Base-by-base conservation (phyloP, 2,329 filamentous ascomycete genomes). In the Exophiala mesophila region DNA sequence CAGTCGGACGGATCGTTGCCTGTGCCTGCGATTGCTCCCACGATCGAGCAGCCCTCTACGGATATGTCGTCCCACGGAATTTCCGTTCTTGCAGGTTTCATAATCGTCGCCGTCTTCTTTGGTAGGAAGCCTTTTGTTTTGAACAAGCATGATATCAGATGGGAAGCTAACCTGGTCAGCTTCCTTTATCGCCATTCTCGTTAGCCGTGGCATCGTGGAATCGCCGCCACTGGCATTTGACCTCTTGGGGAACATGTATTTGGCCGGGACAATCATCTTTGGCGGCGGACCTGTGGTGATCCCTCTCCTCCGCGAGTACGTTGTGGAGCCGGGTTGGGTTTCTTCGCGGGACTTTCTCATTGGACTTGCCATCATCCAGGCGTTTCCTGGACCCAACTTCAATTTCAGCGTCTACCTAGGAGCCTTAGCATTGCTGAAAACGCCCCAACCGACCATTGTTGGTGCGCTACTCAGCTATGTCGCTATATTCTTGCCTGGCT, bases 231-330 rank as follows among this genome's bases (percentile, higher is more conserved):
- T 78, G 0, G 61, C 72, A 0, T 78, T 78, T 52, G 68, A 73
- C 35, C 71, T 88, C 17, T 87, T 88, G 54, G 70, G 80, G 4
- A 87, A 85, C 59, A 75, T 88, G 63, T 86, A 82, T 55, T 76
- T 87, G 0, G 83, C 83, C 0, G 83, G 83, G 0, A 87, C 83
- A 1, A 74, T 82, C 44, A 81, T 80, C 50, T 78, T 81, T 36
- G 79, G 79, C 3, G 78, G 79, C 2, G 79, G 79, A 0, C 79
- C 79, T 0, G 78, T 82, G 1, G 79, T 83, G 0, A 81, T 83
- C 32, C 79, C 80, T 0, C 68, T 83, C 0, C 65, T 83, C 1
- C 68, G 77, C 13, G 72, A 79, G 24, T 68, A 68, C 52, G 67
- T 86, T 24, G 83, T 86, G 0, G 70, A 72, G 0, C 78, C 82